Base-by-base conservation (phyloP, 2,329 filamentous ascomycete genomes). In the Monilinia fructigena region DNA sequence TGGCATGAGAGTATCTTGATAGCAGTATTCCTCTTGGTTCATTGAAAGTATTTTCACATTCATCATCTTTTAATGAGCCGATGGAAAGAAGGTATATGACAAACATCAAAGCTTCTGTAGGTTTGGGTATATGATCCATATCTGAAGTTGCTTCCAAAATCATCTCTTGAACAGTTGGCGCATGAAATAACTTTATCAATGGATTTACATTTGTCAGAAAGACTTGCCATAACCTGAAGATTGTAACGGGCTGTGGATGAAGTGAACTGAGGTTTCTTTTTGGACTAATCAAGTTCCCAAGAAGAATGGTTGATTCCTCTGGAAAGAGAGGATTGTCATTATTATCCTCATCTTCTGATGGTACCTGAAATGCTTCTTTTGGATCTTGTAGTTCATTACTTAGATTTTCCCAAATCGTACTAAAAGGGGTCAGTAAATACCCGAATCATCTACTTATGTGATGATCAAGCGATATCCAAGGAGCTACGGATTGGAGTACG, bases 201-300 rank as follows among this genome's bases (percentile, higher is more conserved):
- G 89, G 87, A 70, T 91, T 87, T 70, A 91, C 85, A 72, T 90
- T 90, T 68, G 85, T 83, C 52, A 91, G 81, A 73, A 89, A 92
- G 18, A 86, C 82, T 75, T 90, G 87, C 88, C 89, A 92, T 35
- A 89, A 78, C 70, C 86, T 82, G 66, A 88, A 83, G 61, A 87
- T 86, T 67, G 87, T 84, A 23, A 87, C 82, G 28, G 83, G 78
- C 2, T 81, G 76, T 10, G 86, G 86, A 72, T 90, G 88, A 0
- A 86, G 69, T 0, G 77, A 74, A 2, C 79, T 77, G 0, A 87
- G 73, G 67, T 83, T 78, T 31, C 81, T 71, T 2, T 72, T 54
- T 10, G 68, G 14, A 31, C 42, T 31, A n/a, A 75, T 74, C 5
- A 74, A 77, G 1, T 80, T 77, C 20, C 83, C 83, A 70, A 89